Percentiles rank a stretch among this genome's conserved stretches.
Conservation (phyloP, 805 yeast genomes). For the Candida argentea region DNA sequence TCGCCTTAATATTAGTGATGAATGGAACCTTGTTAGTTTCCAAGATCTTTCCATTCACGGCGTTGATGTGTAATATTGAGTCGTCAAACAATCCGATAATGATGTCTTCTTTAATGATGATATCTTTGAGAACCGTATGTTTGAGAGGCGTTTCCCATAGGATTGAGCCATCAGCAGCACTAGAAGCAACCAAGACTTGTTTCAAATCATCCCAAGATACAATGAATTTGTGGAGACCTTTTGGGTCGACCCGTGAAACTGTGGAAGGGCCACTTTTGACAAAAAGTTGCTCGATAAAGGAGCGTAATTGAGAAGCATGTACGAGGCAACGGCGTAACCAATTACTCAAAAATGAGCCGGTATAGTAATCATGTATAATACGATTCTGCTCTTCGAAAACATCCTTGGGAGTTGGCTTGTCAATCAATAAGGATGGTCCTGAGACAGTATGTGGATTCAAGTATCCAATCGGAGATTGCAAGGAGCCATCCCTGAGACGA, state of each 20-base stretch:
- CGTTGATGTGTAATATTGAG: constrained; percentile 4
- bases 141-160: constrained; percentile 4
- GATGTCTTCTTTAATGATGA: constrained; percentile 7
- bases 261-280: constrained; percentile 1
- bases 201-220: constrained; percentile 14
- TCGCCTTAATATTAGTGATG: not conserved
- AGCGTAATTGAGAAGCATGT: constrained; percentile 27
- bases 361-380: constrained; percentile 17
- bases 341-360: not conserved
- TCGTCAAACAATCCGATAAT: constrained; percentile 8
- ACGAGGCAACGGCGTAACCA: constrained; percentile 13
- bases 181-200: constrained; percentile 4
- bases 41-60: constrained; percentile 10
- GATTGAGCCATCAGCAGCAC: constrained; percentile 4
- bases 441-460: constrained; percentile 2
- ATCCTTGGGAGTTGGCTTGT: constrained; percentile 20
- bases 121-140: no score
- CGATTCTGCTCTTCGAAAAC: constrained; percentile 21
- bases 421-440: constrained; percentile 13
- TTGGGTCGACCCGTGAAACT: constrained; percentile 8
- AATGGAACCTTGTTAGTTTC: not conserved
- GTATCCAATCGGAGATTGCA: constrained; percentile 1
- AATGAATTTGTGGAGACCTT: constrained; percentile 24
- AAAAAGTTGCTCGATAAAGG: constrained; percentile 9
- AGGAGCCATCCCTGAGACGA: constrained; percentile 5